phyloP scores from a whole-genome alignment of 768 basidiomycete species.

The Auricularia sp. region DNA sequence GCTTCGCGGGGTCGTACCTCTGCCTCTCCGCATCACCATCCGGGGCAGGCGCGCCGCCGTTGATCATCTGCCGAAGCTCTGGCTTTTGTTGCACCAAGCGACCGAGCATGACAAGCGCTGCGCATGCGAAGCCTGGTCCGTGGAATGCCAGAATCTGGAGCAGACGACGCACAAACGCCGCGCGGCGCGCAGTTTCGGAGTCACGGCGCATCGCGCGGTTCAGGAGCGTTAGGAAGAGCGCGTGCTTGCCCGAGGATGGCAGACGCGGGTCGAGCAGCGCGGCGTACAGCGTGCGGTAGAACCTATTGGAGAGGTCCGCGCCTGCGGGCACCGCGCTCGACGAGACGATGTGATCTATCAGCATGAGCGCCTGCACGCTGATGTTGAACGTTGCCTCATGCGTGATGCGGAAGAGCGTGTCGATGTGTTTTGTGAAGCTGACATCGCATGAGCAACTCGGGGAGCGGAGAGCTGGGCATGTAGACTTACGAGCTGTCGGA shows the following conservation, averaged over 20 bases:
- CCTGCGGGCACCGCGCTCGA: slow-evolving; percentile 38
- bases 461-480: background rate
- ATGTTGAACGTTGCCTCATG: slow-evolving; percentile 96
- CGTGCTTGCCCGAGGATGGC: slow-evolving; percentile 71
- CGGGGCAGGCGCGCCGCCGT: slow-evolving; percentile 10
- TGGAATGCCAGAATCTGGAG: slow-evolving; percentile 72
- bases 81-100: background rate
- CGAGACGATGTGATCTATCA: slow-evolving; percentile 75
- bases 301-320: slow-evolving; percentile 36
- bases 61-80: background rate
- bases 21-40: slow-evolving; percentile 7
- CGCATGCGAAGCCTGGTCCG: slow-evolving; percentile 79
- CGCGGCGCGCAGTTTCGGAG: slow-evolving; percentile 46
- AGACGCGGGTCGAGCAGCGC: slow-evolving; percentile 79
- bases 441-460: background rate
- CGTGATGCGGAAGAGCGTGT: slow-evolving; percentile 89
- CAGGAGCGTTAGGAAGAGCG: slow-evolving; percentile 90
- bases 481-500: slow-evolving; percentile 49
- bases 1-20: slow-evolving; percentile 77
- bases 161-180: slow-evolving; percentile 74
- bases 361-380: slow-evolving; percentile 80
- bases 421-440: slow-evolving; percentile 79
- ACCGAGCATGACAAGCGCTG: slow-evolving; percentile 72
- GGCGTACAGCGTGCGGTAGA: slow-evolving; percentile 80
- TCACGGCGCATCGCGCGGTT: slow-evolving; percentile 83